phyloP scores from a whole-genome alignment of 2,329 filamentous ascomycete genomes.

The Dothistroma pini region DNA sequence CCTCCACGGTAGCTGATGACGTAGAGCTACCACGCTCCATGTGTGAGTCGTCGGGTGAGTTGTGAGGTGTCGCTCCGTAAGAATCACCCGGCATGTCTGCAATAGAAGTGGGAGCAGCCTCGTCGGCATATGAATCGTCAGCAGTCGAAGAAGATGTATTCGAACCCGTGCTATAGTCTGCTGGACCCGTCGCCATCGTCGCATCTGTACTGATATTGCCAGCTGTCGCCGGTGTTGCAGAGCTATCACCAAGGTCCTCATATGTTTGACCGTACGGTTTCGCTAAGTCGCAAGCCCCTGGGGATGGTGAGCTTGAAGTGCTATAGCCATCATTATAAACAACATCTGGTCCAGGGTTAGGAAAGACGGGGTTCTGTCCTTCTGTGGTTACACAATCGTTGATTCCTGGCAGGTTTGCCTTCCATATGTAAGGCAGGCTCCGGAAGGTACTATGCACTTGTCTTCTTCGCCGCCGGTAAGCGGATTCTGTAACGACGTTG shows the following conservation, averaged over 20 bases:
- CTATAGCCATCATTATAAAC: conserved; percentile 37
- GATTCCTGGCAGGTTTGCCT: conserved; percentile 42
- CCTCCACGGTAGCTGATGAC: neutral
- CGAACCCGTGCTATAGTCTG: neutral
- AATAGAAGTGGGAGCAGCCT: neutral
- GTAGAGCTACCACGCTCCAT: neutral
- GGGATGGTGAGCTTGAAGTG: conserved; percentile 25
- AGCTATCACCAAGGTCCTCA: conserved; percentile 16
- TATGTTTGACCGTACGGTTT: conserved; percentile 31
- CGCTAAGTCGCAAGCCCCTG: conserved; percentile 33
- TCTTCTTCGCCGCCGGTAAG: conserved; percentile 15
- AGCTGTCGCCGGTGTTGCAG: conserved; percentile 5
- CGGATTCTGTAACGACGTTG: conserved; percentile 47
- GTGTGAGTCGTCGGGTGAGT: neutral
- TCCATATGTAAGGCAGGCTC: conserved; percentile 42
- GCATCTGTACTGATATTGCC: conserved; percentile 5
- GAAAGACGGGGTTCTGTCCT: conserved; percentile 39
- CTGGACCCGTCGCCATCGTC: conserved; percentile 1
- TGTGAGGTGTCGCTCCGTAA: neutral
- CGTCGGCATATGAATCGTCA: neutral
- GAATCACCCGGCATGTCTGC: neutral
- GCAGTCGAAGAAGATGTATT: conserved; percentile 1
- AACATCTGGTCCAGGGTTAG: conserved; percentile 41
- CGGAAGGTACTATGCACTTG: conserved; percentile 27
- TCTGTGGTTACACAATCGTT: conserved; percentile 41